A percentile compares a stretch with the other conserved stretches of the same genome.
Evolutionary conservation across 139 green algal species (phyloP).

Genomic region (Closterium sp.): DNA sequence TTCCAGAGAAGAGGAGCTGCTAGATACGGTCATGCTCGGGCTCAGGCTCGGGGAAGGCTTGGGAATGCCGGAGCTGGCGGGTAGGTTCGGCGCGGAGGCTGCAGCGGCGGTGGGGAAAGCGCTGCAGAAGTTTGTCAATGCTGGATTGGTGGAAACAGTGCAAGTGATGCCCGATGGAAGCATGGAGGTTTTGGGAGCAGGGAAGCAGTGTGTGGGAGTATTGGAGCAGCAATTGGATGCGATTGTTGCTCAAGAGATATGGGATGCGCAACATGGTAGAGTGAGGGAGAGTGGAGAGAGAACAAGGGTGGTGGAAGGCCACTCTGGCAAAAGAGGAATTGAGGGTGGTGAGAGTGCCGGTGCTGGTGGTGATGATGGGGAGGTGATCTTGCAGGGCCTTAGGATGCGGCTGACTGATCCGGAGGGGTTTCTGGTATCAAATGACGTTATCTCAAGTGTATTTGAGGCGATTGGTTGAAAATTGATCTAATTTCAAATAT

Average conservation of each 20-base stretch:
- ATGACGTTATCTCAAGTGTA: conserved; percentile 36
- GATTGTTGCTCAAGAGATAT: background rate
- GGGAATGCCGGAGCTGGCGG: background rate
- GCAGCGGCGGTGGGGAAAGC: background rate
- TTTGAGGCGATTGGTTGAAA: conserved; percentile 11
- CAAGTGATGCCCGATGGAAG: background rate
- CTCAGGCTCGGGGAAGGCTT: conserved; percentile 4
- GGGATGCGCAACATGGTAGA: background rate
- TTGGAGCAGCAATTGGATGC: conserved; percentile 3
- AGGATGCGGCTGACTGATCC: conserved; percentile 33
- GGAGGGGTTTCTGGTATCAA: conserved; percentile 47
- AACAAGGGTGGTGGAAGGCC: background rate
- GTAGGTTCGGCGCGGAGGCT: background rate
- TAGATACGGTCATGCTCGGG: conserved; percentile 42
- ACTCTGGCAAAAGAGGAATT: background rate
- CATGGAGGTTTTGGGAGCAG: background rate
- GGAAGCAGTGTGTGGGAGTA: background rate
- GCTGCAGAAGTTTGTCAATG: background rate
- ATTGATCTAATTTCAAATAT: too few species aligned
- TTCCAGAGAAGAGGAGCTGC: conserved; percentile 26
- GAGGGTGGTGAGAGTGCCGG: background rate
- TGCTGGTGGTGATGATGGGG: background rate
- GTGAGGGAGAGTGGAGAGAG: background rate
- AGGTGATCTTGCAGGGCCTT: background rate
- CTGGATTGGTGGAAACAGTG: background rate